A percentile compares a stretch with the other conserved stretches of the same genome.
Conservation (phyloP, 257 asterid genomes). For the Solanum acaule region DNA sequence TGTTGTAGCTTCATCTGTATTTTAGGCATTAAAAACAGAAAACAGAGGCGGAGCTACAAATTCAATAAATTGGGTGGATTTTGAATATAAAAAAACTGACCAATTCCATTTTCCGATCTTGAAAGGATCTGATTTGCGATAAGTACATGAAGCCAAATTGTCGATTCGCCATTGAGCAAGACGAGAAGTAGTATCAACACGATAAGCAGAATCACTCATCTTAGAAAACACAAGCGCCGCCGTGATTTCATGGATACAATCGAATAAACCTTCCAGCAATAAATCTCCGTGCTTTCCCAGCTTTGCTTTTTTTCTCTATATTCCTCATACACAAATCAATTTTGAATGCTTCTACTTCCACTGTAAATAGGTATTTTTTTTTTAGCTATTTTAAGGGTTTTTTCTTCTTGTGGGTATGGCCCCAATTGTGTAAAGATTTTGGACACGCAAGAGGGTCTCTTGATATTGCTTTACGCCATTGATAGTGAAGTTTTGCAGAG, state of each 20-base stretch:
- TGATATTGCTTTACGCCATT: slow-evolving; percentile 54
- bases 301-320: slow-evolving; percentile 33
- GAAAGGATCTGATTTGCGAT: slow-evolving; percentile 79
- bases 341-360: not conserved
- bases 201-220: slow-evolving; percentile 88
- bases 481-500: slow-evolving; percentile 28
- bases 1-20: too few species aligned
- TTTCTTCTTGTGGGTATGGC: not conserved
- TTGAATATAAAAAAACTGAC: slow-evolving; percentile 12
- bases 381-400: not conserved
- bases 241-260: slow-evolving; percentile 84
- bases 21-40: not conserved
- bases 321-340: slow-evolving; percentile 24
- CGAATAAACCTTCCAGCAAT: slow-evolving; percentile 64
- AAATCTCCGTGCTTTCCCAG: slow-evolving; percentile 95
- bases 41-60: not conserved
- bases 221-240: slow-evolving; percentile 56
- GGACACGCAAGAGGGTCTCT: slow-evolving; percentile 36
- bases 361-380: not conserved
- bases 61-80: not conserved
- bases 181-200: slow-evolving; percentile 87
- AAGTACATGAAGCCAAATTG: slow-evolving; percentile 45
- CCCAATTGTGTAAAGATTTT: slow-evolving; percentile 27
- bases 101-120: slow-evolving; percentile 77
- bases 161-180: slow-evolving; percentile 96